Evolutionary conservation across 805 yeast species (phyloP).

Genomic region (Monosporozyma aerobia): DNA sequence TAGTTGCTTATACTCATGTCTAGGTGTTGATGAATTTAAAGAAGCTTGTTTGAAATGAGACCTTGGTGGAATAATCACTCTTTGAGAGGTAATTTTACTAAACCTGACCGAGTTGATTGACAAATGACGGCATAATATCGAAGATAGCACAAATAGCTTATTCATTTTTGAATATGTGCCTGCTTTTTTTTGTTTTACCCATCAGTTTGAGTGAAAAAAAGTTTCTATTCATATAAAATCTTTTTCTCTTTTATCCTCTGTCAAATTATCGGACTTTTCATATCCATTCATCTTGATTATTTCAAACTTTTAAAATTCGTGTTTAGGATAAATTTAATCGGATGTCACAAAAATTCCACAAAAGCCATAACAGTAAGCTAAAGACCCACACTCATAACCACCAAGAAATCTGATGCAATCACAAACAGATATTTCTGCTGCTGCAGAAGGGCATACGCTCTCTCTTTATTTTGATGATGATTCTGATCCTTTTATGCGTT

Average conservation of each 20-base stretch:
- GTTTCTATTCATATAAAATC: too few species aligned
- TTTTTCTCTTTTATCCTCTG: too few species aligned
- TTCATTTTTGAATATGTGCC: not conserved
- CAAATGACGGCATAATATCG: not conserved
- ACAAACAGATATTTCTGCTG: not conserved
- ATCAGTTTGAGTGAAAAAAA: too few species aligned
- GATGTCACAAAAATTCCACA: not conserved
- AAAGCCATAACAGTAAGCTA: not conserved
- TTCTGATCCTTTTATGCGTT: not conserved
- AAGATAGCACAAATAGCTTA: not conserved
- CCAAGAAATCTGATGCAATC: not conserved
- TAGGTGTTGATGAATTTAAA: constrained; percentile 7
- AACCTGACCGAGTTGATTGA: not conserved
- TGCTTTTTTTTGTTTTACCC: not conserved
- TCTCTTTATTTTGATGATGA: not conserved
- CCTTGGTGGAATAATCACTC: constrained; percentile 17
- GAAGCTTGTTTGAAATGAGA: constrained; percentile 8
- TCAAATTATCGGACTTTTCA: not conserved
- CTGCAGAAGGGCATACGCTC: not conserved
- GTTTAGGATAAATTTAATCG: not conserved
- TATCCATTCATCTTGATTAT: not conserved
- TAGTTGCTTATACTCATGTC: constrained; percentile 34
- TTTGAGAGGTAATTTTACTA: constrained; percentile 11
- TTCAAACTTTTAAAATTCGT: not conserved
- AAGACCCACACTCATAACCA: not conserved